Percentiles rank a stretch among this genome's conserved stretches.
phyloP scores from a whole-genome alignment of 306 rosid genomes.

The Prunus dulcis region DNA sequence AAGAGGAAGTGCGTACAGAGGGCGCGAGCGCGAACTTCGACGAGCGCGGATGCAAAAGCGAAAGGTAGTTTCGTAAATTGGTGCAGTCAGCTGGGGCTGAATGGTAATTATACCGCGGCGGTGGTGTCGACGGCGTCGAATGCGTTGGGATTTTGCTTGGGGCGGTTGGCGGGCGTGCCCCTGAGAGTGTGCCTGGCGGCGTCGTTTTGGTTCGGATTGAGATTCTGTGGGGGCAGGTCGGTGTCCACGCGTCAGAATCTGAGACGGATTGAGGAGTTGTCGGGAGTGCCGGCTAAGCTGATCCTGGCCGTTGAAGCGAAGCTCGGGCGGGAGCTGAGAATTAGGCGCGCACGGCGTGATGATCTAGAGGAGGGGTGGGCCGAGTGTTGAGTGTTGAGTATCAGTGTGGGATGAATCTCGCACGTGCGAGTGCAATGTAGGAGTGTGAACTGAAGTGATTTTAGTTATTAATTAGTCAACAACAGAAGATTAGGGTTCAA shows the following conservation, averaged over 20 bases:
- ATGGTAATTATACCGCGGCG: background rate
- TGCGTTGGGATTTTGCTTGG: slow-evolving; percentile 17
- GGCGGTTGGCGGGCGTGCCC: slow-evolving; percentile 31
- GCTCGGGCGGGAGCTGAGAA: slow-evolving; percentile 32
- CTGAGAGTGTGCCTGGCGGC: slow-evolving; percentile 48
- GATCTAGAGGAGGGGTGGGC: slow-evolving; percentile 55
- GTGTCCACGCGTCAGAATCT: slow-evolving; percentile 35
- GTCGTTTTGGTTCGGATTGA: slow-evolving; percentile 68
- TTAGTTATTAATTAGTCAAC: background rate
- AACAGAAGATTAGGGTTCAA: background rate
- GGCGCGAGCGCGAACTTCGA: background rate
- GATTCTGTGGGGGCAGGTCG: slow-evolving; percentile 24
- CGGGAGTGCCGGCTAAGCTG: slow-evolving; percentile 57
- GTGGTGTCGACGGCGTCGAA: slow-evolving; percentile 7
- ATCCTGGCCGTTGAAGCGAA: slow-evolving; percentile 45
- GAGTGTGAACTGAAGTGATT: background rate
- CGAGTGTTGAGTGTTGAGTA: slow-evolving; percentile 39
- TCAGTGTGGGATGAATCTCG: background rate
- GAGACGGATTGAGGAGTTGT: slow-evolving; percentile 32
- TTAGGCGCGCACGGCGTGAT: slow-evolving; percentile 6
- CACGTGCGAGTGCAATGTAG: background rate
- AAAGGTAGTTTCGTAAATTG: slow-evolving; percentile 26
- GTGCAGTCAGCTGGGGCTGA: slow-evolving; percentile 20
- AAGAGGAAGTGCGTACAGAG: background rate
- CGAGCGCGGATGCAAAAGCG: slow-evolving; percentile 2